phyloP scores from a whole-genome alignment of 2,329 filamentous ascomycete species.

The Aspergillus quadricinctus region DNA sequence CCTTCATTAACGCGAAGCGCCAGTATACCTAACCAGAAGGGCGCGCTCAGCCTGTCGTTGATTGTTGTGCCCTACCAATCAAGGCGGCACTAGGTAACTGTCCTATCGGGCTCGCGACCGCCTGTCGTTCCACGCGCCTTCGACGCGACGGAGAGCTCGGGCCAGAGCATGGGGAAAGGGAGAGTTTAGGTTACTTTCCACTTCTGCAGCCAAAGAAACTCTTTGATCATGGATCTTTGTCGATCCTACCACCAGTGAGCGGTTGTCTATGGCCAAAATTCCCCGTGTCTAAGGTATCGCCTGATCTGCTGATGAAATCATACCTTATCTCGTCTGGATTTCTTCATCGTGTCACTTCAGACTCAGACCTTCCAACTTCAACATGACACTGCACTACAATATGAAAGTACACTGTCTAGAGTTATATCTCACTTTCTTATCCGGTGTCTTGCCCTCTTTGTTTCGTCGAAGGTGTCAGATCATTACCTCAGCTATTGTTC shows the following conservation, averaged over 20 bases:
- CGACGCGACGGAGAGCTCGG: constrained; percentile 18
- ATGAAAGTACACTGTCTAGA: not conserved
- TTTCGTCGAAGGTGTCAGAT: not conserved
- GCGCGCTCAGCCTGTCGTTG: constrained; percentile 1
- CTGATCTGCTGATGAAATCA: not conserved
- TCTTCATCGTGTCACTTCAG: not conserved
- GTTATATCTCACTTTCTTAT: too few species aligned
- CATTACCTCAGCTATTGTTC: not conserved
- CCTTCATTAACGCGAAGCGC: constrained; percentile 12
- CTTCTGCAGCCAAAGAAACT: constrained; percentile 34
- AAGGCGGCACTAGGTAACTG: not conserved
- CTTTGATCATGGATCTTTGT: constrained; percentile 28
- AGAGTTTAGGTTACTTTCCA: not conserved
- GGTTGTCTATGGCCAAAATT: not conserved
- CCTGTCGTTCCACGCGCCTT: constrained; percentile 21
- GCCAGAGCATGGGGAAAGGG: constrained; percentile 7
- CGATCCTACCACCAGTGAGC: constrained; percentile 2
- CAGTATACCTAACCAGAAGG: constrained; percentile 9
- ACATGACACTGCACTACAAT: not conserved
- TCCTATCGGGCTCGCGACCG: constrained; percentile 10
- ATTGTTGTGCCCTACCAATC: constrained; percentile 1
- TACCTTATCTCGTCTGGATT: not conserved
- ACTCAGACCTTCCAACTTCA: not conserved
- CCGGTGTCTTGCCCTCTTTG: too few species aligned
- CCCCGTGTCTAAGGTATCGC: not conserved